Base-by-base conservation (phyloP, 2,329 filamentous ascomycete species). In the Fusarium succisae region DNA sequence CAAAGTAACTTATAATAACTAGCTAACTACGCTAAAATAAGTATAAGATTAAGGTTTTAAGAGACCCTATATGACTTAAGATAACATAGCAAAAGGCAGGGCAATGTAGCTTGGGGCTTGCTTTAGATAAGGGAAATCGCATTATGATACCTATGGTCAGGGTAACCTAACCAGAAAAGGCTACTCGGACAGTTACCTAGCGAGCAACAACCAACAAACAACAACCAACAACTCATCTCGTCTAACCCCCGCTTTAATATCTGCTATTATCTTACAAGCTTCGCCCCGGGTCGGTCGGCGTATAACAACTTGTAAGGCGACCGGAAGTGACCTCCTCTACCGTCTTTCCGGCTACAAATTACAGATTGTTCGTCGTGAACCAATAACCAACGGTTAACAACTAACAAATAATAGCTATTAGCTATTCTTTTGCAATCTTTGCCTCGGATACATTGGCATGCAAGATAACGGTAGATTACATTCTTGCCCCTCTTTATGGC, bases 51-150 rank as follows among this genome's bases (percentile, higher is more conserved):
- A 6, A 14, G 18, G 12, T 14, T 26, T 20, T 7, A 20, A 26
- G 18, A 20, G 24, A 20, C 4, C 12, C 6, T 26, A 28, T 8
- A 28, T 7, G 14, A 47, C 24, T 28, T 0, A 10, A 8, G 0
- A 14, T 26, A 28, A 14, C 5, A 47, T 6, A 13, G 18, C 13
- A 8, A 47, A 28, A 14, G 8, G 44, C 4, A n/a, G 22, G 28
- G 7, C 28, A 50, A n/a, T 30, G 30, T 48, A 15, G 5, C 47
- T 30, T 5, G 10, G 3, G 28, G 28, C 2, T 17, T 30, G 8
- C 20, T n/a, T 30, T 2, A 48, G 14, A 30, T 18, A 4, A 30
- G 26, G 28, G 7, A 13, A 50, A 22, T 15, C 20, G 28, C 45
- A 20, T 28, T 17, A n/a, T 22, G 45, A 6, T 30, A 30, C 45